Base-by-base conservation (phyloP, 2,329 filamentous ascomycete species). In the Ophiostoma ips region DNA sequence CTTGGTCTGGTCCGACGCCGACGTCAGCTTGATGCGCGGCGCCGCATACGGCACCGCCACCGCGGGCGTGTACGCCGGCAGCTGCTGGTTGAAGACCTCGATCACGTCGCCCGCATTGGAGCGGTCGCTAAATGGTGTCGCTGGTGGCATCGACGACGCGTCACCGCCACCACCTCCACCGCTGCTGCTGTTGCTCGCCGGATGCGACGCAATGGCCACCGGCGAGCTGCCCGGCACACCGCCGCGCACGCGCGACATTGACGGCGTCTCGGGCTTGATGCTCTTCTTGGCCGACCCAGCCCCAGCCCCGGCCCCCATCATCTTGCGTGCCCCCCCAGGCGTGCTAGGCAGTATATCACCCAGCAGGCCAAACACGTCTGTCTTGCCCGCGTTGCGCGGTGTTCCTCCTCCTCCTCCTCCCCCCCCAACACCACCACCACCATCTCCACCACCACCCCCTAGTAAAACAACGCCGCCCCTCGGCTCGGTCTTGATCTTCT, bases 1-100 rank as follows among this genome's bases (percentile, higher is more conserved):
- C 63, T 95, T 95, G 63, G 89, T 88, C 60, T 87, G 76, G 62
- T 96, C 90, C 1, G 87, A 90, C 53, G 86, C 85, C 3, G 87
- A 85, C 6, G 83, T 89, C 18, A 95, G 73, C 62, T 85, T 89
- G 63, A 96, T 80, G 47, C 92, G 83, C 15, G 87, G 62, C 63
- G 92, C 85, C 11, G 79, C 63, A 56, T 80, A 86, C 1, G 84
- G 83, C 31, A 82, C 81, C 18, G 84, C 81, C 21, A 85, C 75
- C 2, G 84, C 85, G 2, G 83, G 70, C 44, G 87, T 80, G 30
- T 83, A 71, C 1, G 79, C 66, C 13, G 74, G 63, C 30, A 94
- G 75, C 52, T 90, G 79, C 38, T 76, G 71, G 64, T 95, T 95
- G 54, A 98, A 74, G 28, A 87, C 77, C 62, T 96, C 89, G 45